Base-by-base conservation (phyloP, 495 filamentous ascomycete genomes). In the Xylaria longipes region DNA sequence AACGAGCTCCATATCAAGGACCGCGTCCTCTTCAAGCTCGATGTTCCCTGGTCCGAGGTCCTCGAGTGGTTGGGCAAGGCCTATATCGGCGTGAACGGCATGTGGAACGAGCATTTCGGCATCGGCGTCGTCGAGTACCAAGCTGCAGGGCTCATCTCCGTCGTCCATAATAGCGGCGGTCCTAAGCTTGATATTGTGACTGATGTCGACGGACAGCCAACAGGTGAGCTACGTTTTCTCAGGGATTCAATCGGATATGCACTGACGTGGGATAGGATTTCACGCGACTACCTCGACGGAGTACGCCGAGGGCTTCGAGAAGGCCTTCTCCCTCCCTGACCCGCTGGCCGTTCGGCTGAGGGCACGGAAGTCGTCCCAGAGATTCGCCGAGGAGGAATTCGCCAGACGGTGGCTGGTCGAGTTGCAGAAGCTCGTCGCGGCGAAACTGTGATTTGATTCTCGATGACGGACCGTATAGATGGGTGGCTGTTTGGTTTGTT, bases 51-150 rank as follows among this genome's bases (percentile, higher is more conserved):
- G 94, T 89, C 91, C 7, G 87, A 93, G 70, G 92, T 99, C 52
- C 86, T 97, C 15, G 85, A 89, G 29, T 93, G 93, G 88, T 84
- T 98, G 57, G 82, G 87, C 48, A 87, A 83, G 27, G 87, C 90
- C 39, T 94, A 89, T 65, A 86, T 98, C 31, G 96, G 96, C 45
- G 93, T 96, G 3, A 99, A 99, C 76, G 94, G 90, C 68, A 99
- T 99, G 96, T 99, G 97, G 96, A 98, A 97, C 77, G 96, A 99
- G 82, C 96, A 99, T 81, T 99, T 98, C 77, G 97, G 96, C 22
- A 99, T 99, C 72, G 96, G 96, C 6, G 95, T 98, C 22, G 96
- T 99, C 7, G 96, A 99, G 83, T 99, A 99, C 77, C 96, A 97
- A 80, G 96, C 96, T 9, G 97, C 96, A 0, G 96, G 96, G 0